These are phyloP conservation scores for Eimeria necatrix DNA, from an alignment of 169 alveolate genomes.

Conservation along the genomic window DNA sequence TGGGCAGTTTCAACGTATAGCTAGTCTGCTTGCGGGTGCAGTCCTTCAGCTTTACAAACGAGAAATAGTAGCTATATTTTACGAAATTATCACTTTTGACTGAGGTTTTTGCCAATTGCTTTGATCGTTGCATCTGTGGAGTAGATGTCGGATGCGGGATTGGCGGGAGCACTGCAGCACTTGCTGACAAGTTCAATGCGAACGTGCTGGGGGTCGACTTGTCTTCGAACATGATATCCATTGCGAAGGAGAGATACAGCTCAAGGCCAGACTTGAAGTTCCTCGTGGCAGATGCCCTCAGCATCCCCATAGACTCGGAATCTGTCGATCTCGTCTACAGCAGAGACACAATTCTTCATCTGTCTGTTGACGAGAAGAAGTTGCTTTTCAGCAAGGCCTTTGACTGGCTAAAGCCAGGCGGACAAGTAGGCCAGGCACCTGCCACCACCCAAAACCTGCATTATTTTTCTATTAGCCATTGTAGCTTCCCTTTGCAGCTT, in stretches of 20 bases:
- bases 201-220: constrained; percentile 22
- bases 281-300: constrained; percentile 49
- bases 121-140: neutral
- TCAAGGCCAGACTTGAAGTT: neutral
- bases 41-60: neutral
- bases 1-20: no score
- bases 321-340: constrained; percentile 42
- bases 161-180: constrained; percentile 47
- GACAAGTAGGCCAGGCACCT: constrained; percentile 7
- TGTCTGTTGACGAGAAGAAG: constrained; percentile 11
- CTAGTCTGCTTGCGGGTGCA: neutral
- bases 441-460: no score
- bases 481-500: no score
- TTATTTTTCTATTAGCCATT: no score
- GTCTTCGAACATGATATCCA: constrained; percentile 45
- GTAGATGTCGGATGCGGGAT: constrained; percentile 60
- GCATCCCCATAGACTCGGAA: neutral
- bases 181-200: constrained; percentile 26
- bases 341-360: constrained; percentile 29
- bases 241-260: constrained; percentile 32
- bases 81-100: neutral
- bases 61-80: neutral
- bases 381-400: constrained; percentile 1
- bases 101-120: neutral
- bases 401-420: constrained; percentile 46